Evolutionary conservation across 495 filamentous ascomycete genomes (phyloP).

Genomic region (Talaromyces nanjingensis): DNA sequence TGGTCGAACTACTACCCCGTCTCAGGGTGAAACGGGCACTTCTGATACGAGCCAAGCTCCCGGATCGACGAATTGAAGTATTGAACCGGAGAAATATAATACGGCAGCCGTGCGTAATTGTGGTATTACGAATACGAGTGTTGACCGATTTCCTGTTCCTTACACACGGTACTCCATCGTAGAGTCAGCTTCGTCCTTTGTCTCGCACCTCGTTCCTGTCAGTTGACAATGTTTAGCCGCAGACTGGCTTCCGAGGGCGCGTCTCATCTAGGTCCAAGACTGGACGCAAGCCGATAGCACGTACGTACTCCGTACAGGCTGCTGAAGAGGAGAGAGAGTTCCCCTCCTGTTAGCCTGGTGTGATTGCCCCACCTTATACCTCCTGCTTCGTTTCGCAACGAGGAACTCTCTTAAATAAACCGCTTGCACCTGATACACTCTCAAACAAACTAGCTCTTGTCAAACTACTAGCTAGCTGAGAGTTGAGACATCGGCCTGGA

Average conservation of each 20-base stretch:
- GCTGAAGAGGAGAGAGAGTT: neutral
- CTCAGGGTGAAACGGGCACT: neutral
- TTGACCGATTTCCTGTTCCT: constrained; percentile 1
- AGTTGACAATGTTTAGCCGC: neutral
- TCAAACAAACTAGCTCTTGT: neutral
- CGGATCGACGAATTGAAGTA: neutral
- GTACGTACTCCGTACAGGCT: neutral
- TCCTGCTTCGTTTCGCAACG: constrained; percentile 4
- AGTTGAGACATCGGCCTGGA: neutral
- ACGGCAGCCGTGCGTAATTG: neutral
- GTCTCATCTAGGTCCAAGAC: neutral
- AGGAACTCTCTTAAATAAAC: neutral
- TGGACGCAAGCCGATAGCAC: neutral
- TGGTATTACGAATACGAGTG: neutral
- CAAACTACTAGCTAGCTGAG: neutral
- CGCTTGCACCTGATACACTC: neutral
- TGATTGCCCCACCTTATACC: constrained; percentile 10
- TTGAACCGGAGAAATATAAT: neutral
- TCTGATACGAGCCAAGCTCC: neutral
- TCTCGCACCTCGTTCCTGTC: neutral
- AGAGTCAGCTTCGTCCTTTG: neutral
- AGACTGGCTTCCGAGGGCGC: neutral
- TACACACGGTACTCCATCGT: neutral
- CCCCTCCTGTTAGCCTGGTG: constrained; percentile 1
- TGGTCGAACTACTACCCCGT: neutral